These are phyloP conservation scores for California macrophylla DNA, from an alignment of 441 rosid species.

Conservation along the genomic window DNA sequence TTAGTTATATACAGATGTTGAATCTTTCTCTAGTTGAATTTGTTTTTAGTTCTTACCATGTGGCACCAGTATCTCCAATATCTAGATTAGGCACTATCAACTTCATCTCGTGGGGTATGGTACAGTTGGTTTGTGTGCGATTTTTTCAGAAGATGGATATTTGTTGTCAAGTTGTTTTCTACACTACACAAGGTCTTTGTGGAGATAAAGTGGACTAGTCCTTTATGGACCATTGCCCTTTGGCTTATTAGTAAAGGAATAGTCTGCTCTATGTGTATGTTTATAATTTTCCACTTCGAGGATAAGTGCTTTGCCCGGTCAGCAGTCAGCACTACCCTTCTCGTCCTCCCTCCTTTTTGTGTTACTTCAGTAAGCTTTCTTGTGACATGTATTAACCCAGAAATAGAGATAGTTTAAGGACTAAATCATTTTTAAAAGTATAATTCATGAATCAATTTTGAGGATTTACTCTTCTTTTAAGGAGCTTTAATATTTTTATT, in stretches of 20 bases:
- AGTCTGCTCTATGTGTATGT: conserved; percentile 17
- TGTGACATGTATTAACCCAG: conserved; percentile 21
- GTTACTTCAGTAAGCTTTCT: conserved; percentile 23
- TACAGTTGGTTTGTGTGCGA: conserved; percentile 25
- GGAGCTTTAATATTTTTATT: background rate
- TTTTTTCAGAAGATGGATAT: conserved; percentile 27
- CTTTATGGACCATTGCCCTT: conserved; percentile 47
- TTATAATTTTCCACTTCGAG: conserved; percentile 21
- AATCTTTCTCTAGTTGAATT: background rate
- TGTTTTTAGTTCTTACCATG: conserved; percentile 12
- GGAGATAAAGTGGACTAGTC: conserved; percentile 51
- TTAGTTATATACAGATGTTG: background rate
- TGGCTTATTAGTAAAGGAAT: conserved; percentile 34
- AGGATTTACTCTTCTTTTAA: conserved; percentile 27
- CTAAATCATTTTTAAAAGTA: conserved; percentile 1
- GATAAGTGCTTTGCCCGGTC: conserved; percentile 42
- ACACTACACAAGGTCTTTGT: conserved; percentile 30
- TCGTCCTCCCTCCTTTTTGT: conserved; percentile 41
- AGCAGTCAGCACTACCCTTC: conserved; percentile 29
- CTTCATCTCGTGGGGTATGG: conserved; percentile 31
- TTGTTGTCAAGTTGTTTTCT: conserved; percentile 43
- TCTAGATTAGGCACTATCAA: conserved; percentile 14
- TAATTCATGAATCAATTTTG: background rate
- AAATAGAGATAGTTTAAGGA: conserved; percentile 12
- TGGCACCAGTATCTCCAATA: conserved; percentile 19